A percentile compares a stretch with the other conserved stretches of the same genome.
phyloP scores from a whole-genome alignment of 192 early-diverging fungal species.

The Coemansia umbellata region DNA sequence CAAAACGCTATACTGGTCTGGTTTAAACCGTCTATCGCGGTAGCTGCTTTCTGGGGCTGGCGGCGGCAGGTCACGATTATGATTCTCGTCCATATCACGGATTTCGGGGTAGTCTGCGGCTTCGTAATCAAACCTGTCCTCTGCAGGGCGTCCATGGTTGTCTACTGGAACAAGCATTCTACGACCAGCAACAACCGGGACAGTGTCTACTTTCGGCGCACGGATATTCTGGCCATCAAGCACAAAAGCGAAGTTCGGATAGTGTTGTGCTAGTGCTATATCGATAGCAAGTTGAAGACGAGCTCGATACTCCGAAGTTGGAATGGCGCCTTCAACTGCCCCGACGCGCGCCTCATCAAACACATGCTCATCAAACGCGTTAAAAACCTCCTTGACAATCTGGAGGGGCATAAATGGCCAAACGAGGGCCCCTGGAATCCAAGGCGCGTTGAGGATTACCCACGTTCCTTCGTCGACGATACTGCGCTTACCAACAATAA shows the following conservation, averaged over 20 bases:
- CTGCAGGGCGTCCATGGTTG: slow-evolving; percentile 50
- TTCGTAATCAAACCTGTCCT: slow-evolving; percentile 56
- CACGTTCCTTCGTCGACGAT: slow-evolving; percentile 72
- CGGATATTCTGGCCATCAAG: slow-evolving; percentile 67
- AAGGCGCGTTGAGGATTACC: slow-evolving; percentile 52
- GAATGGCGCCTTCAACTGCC: slow-evolving; percentile 5
- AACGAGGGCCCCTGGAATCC: slow-evolving; percentile 51
- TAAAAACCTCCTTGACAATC: slow-evolving; percentile 48
- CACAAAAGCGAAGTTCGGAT: slow-evolving; percentile 54
- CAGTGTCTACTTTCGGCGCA: slow-evolving; percentile 80
- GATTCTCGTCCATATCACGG: slow-evolving; percentile 14
- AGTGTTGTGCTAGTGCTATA: slow-evolving; percentile 35
- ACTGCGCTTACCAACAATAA: slow-evolving; percentile 71
- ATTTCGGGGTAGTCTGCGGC: slow-evolving; percentile 55
- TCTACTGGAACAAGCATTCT: slow-evolving; percentile 80
- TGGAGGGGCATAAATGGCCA: slow-evolving; percentile 49
- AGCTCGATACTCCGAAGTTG: slow-evolving; percentile 16
- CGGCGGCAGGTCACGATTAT: slow-evolving; percentile 22
- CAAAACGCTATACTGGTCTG: slow-evolving; percentile 66
- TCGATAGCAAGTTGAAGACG: slow-evolving; percentile 38
- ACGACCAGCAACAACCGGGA: slow-evolving; percentile 74
- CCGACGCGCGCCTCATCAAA: slow-evolving; percentile 25
- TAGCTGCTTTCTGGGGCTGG: slow-evolving; percentile 46
- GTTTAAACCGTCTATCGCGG: slow-evolving; percentile 51
- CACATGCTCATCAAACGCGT: slow-evolving; percentile 6